Percentiles rank a stretch among this genome's conserved stretches.
Conservation (phyloP, 257 asterid genomes). For the Handroanthus guayacan region DNA sequence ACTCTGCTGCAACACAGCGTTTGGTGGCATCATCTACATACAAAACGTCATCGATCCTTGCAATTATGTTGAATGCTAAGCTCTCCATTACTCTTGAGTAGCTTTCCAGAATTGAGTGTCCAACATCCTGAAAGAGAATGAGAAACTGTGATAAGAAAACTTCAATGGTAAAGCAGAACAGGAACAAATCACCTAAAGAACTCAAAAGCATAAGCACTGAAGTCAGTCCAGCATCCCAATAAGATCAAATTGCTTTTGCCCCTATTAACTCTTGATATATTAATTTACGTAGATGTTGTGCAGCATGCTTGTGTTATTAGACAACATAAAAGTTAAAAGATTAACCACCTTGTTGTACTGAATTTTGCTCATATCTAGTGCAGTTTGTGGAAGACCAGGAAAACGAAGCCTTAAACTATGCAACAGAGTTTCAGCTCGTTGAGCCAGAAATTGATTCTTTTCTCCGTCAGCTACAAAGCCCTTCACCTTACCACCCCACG, state of each 20-base stretch:
- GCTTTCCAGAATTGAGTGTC: slow-evolving; percentile 96
- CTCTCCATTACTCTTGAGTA: slow-evolving; percentile 99
- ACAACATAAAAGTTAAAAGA: not conserved
- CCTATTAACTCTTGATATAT: not conserved
- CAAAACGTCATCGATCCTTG: slow-evolving; percentile 89
- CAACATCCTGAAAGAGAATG: slow-evolving; percentile 80
- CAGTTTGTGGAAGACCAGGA: slow-evolving; percentile 98
- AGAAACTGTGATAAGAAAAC: not conserved
- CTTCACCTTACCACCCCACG: slow-evolving; percentile 94
- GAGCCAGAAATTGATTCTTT: slow-evolving; percentile 66
- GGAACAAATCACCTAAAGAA: not conserved
- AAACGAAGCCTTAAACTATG: slow-evolving; percentile 76
- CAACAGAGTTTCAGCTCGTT: slow-evolving; percentile 82
- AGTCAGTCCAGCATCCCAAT: not conserved
- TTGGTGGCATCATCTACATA: slow-evolving; percentile 85
- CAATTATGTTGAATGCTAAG: slow-evolving; percentile 93
- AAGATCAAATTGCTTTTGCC: not conserved
- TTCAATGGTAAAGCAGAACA: not conserved
- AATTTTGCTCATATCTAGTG: slow-evolving; percentile 93
- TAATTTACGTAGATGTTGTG: not conserved
- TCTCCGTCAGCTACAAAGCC: slow-evolving; percentile 77
- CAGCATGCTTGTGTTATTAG: not conserved
- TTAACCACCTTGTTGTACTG: slow-evolving; percentile 86
- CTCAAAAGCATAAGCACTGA: not conserved
- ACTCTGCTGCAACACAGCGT: slow-evolving; percentile 70